phyloP scores from a whole-genome alignment of 2,329 filamentous ascomycete species.

The Fusarium pilosicola region DNA sequence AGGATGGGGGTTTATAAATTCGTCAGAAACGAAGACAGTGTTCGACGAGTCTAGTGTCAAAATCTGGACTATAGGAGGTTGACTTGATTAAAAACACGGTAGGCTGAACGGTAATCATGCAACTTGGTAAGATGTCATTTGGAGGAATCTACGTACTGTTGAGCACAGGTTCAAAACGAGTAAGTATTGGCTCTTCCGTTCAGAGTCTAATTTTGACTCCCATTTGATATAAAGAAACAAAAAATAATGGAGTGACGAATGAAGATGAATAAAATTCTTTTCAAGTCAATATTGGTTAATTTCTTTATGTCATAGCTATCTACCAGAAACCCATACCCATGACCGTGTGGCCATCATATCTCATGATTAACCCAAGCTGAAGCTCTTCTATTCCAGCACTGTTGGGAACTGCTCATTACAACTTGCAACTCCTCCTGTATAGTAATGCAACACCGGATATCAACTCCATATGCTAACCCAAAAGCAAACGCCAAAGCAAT shows the following conservation, averaged over 20 bases:
- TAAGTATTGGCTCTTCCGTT: neutral
- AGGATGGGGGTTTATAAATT: conserved; percentile 54
- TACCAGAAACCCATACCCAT: conserved; percentile 16
- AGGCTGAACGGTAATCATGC: neutral
- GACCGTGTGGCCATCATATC: conserved; percentile 32
- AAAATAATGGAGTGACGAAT: too few relatives aligned
- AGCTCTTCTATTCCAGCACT: conserved; percentile 15
- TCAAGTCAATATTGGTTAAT: neutral
- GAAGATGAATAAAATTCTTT: neutral
- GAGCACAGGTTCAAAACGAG: neutral
- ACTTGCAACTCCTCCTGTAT: conserved; percentile 12
- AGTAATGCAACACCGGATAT: conserved; percentile 24
- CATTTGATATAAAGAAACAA: too few relatives aligned
- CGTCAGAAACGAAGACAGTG: conserved; percentile 11
- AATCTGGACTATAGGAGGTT: conserved; percentile 41
- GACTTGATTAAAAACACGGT: neutral
- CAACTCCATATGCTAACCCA: conserved; percentile 26
- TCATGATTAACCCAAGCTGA: conserved; percentile 24
- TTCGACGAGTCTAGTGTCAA: conserved; percentile 42
- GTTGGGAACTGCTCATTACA: conserved; percentile 7
- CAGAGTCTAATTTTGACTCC: too few relatives aligned
- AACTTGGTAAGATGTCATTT: neutral
- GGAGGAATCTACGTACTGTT: neutral
- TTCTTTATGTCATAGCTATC: conserved; percentile 28
- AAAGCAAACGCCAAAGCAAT: conserved; percentile 1